Evolutionary conservation across 73 alveolate species (phyloP).

Genomic region (Strombidium stylifer): DNA sequence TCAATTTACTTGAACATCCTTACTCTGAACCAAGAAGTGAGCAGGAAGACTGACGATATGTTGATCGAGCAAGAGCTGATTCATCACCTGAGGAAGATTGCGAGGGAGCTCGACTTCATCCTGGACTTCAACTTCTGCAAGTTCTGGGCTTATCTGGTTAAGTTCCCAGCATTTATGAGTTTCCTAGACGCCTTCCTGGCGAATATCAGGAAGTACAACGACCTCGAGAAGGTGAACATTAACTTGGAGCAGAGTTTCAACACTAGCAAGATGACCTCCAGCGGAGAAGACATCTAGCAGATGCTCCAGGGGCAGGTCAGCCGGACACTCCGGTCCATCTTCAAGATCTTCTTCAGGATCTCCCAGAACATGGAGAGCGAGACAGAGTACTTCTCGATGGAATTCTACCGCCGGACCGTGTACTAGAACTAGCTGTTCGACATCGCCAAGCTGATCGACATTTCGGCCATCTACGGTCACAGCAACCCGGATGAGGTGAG

Average conservation of each 20-base stretch:
- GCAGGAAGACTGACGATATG: slow-evolving; percentile 6
- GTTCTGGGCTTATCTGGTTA: slow-evolving; percentile 14
- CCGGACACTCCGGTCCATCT: not conserved
- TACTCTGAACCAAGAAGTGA: slow-evolving; percentile 4
- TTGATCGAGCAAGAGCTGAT: slow-evolving; percentile 9
- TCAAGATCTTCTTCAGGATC: slow-evolving; percentile 11
- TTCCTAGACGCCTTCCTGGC: slow-evolving; percentile 37
- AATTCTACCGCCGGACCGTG: not conserved
- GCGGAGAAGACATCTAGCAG: not conserved
- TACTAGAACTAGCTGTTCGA: slow-evolving; percentile 46
- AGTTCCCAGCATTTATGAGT: slow-evolving; percentile 10
- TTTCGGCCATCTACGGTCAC: slow-evolving; percentile 32
- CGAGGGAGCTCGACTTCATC: slow-evolving; percentile 12
- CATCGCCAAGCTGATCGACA: slow-evolving; percentile 34
- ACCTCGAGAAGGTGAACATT: slow-evolving; percentile 12
- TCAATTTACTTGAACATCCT: slow-evolving; percentile 2
- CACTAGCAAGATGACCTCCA: not conserved
- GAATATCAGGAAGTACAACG: slow-evolving; percentile 34
- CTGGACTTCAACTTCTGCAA: slow-evolving; percentile 4
- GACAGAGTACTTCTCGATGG: not conserved
- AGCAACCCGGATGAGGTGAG: slow-evolving; percentile 4
- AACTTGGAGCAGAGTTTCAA: not conserved
- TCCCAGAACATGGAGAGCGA: slow-evolving; percentile 13
- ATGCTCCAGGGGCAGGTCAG: slow-evolving; percentile 2
- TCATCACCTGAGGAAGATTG: not conserved